Percentiles rank a stretch among this genome's conserved stretches.
phyloP scores from a whole-genome alignment of 352 stramenopile genomes.

The Globisporangium mamillatum region DNA sequence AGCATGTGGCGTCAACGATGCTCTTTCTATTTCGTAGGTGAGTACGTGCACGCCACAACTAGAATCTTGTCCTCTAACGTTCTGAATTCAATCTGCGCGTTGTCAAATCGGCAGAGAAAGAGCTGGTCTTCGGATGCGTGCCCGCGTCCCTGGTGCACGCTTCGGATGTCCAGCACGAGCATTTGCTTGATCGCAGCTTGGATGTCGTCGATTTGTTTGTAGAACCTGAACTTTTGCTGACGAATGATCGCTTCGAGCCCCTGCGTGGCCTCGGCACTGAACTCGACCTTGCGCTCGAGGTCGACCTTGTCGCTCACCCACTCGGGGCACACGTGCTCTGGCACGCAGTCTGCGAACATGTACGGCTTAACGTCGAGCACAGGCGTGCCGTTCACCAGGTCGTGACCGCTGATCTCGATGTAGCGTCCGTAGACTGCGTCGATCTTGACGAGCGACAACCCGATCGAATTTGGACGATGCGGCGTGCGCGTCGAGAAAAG shows the following conservation, averaged over 20 bases:
- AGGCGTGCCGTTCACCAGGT: conserved; percentile 95
- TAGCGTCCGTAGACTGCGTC: conserved; percentile 75
- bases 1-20: not conserved
- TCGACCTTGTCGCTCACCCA: conserved; percentile 71
- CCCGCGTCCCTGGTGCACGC: conserved; percentile 74
- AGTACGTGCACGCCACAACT: conserved; percentile 53
- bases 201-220: conserved; percentile 51
- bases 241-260: conserved; percentile 42
- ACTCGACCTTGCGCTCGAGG: conserved; percentile 47
- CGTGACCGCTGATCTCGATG: conserved; percentile 91
- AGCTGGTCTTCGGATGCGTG: conserved; percentile 46
- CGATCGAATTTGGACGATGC: conserved; percentile 95
- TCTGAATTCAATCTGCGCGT: conserved; percentile 69
- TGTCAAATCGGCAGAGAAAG: conserved; percentile 78
- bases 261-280: conserved; percentile 36
- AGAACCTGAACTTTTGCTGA: conserved; percentile 56
- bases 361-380: conserved; percentile 99
- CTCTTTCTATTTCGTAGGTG: conserved; percentile 15
- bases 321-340: conserved; percentile 49
- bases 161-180: conserved; percentile 81
- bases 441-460: conserved; percentile 89
- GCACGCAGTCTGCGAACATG: conserved; percentile 83
- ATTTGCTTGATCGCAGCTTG: conserved; percentile 70
- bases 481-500: conserved; percentile 96
- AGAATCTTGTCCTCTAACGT: conserved; percentile 65